Base-by-base conservation (phyloP, 1,139 yeast species). In the Saccharomycopsis hybrid region DNA sequence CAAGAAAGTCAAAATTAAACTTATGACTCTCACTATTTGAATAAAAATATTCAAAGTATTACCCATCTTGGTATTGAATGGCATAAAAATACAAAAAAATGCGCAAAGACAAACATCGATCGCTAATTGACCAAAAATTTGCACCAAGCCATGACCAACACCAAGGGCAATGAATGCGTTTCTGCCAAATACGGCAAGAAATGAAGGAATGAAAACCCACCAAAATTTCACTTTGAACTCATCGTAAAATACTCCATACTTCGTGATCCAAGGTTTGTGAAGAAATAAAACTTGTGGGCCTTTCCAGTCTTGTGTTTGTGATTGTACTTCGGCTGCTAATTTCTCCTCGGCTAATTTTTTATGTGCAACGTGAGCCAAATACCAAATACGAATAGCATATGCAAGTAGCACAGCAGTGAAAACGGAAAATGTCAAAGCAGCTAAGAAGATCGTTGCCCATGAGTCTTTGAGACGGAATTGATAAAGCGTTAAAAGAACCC, bases 121-220 rank as follows among this genome's bases (percentile, higher is more conserved):
- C 4, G 55, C 64, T 32, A 63, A 50, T 52, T 65, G 67, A 4
- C 67, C 67, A 35, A 61, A 56, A 8, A 65, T 60, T 48, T 65
- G 68, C 7, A 64, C 54, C 51, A 63, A 50, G 1, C 66, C 67
- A 40, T 63, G 59, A 9, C 67, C 67, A 38, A 61, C 57, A 1
- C 63, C 68, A 3, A 65, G 57, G 1, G 66, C 66, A 49, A 64
- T 54, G 47, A 65, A 63, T 13, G 65, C 66, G 44, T 63, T 63
- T 28, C 67, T 54, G 18, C 59, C 61, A 51, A 65, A 59, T 4
- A 63, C 52, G 2, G 62, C 63, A 28, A 54, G 41, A 11, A 63
- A 40, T 8, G 57, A 46, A 3, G 62, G 58, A 13, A 65, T 57
- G 49, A 65, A 65, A 41, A 60, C 60, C 68, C 68, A 65, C 68